Evolutionary conservation across 1,139 yeast genomes (phyloP).

Genomic region (Zygoascus hellenicus): DNA sequence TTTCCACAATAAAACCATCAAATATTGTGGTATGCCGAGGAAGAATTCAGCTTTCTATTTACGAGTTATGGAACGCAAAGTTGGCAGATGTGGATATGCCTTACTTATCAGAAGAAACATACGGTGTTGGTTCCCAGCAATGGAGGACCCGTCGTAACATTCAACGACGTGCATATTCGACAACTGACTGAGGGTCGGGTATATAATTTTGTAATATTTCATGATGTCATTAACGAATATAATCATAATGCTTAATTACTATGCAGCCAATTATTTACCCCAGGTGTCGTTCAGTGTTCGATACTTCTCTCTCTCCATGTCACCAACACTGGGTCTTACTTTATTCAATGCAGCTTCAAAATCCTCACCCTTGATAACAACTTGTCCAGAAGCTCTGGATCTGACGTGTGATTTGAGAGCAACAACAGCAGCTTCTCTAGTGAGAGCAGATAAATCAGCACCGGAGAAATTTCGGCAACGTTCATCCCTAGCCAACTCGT

Average conservation of each 20-base stretch:
- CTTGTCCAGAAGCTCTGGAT: conserved; percentile 29
- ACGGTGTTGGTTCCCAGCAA: conserved; percentile 50
- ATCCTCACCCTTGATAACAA: conserved; percentile 49
- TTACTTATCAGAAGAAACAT: conserved; percentile 38
- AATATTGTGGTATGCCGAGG: conserved; percentile 49
- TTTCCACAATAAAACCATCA: conserved; percentile 14
- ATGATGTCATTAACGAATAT: background rate
- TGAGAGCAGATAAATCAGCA: conserved; percentile 89
- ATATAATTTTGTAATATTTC: background rate
- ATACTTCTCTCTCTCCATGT: conserved; percentile 72
- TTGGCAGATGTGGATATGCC: conserved; percentile 16
- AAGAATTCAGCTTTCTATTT: conserved; percentile 55
- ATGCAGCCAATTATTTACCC: conserved; percentile 8
- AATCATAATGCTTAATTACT: background rate
- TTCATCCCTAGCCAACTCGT: conserved; percentile 60
- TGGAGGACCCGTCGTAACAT: conserved; percentile 57
- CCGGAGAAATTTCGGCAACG: conserved; percentile 89
- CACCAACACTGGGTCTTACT: conserved; percentile 89
- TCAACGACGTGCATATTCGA: conserved; percentile 12
- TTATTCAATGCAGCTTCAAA: conserved; percentile 64
- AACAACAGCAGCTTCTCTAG: conserved; percentile 85
- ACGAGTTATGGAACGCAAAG: conserved; percentile 33
- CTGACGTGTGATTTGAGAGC: conserved; percentile 57
- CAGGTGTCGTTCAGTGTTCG: conserved; percentile 36
- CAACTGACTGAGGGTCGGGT: background rate